A percentile compares a stretch with the other conserved stretches of the same genome.
phyloP scores from a whole-genome alignment of 345 rosid genomes.

The Ceriops zippeliana region DNA sequence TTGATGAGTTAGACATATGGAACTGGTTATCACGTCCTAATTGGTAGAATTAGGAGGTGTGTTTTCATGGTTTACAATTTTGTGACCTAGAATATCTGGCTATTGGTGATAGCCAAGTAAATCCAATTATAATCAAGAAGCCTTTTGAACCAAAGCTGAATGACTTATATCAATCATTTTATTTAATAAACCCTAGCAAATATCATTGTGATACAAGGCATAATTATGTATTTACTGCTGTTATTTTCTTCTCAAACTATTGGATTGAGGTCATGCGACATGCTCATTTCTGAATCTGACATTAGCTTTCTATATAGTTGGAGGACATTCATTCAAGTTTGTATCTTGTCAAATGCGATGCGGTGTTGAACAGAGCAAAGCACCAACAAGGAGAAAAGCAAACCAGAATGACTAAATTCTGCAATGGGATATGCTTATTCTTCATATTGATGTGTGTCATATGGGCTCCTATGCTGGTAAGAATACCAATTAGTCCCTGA shows the following conservation, averaged over 20 bases:
- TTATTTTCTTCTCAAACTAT: background rate
- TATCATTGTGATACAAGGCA: too few relatives aligned
- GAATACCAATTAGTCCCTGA: background rate
- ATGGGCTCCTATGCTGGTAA: slow-evolving; percentile 55
- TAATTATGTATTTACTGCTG: background rate
- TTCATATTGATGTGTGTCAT: slow-evolving; percentile 38
- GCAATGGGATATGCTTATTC: slow-evolving; percentile 45
- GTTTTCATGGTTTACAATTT: too few relatives aligned
- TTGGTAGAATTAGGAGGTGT: too few relatives aligned
- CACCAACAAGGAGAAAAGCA: slow-evolving; percentile 44
- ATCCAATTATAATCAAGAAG: background rate
- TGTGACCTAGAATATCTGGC: too few relatives aligned
- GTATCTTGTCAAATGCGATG: slow-evolving; percentile 46
- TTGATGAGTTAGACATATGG: too few relatives aligned
- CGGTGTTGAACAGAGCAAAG: slow-evolving; percentile 31
- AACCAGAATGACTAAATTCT: slow-evolving; percentile 40
- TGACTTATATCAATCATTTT: background rate
- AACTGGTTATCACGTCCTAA: too few relatives aligned
- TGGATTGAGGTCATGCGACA: background rate
- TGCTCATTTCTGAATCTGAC: slow-evolving; percentile 9
- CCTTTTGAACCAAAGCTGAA: background rate
- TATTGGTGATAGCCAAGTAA: too few relatives aligned
- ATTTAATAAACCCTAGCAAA: too few relatives aligned
- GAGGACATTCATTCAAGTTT: slow-evolving; percentile 51
- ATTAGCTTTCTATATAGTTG: slow-evolving; percentile 21